Evolutionary conservation across 495 filamentous ascomycete species (phyloP), one percentile per base, ranked within the genome.

Genomic region (Hypoxylon lienhwacheense): DNA sequence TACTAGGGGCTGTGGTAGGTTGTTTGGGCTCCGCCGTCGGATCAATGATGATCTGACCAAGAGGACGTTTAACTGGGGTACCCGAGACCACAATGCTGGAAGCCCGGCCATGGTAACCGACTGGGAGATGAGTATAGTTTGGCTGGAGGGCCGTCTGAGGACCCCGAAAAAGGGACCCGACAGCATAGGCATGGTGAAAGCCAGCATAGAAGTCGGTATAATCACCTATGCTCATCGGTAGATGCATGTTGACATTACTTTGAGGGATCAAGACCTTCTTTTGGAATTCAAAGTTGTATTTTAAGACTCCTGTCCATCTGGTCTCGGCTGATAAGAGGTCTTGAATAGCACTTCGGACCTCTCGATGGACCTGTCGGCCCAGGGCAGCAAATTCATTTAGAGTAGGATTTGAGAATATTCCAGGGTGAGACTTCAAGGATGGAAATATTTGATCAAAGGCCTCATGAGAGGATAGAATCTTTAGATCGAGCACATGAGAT

Each of bases 141-240:
- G 87, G 84, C 69, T 95, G 89, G 12, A 97, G 74, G 0, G 90
- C 89, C 53, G 89, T 87, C 24, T 84, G 77, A 0, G 83, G 78
- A 0, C 90, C 90, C n/a, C 91, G 85, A 75, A 96, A 93, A 43
- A 97, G 73, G 16, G 78, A 77, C 1, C 89, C 86, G n/a, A 87
- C 79, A 47, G 88, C 86, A 73, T 83, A 86, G 29, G 92, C 92
- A 71, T 97, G 92, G 64, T 96, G 85, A 43, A 85, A 71, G 19
- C 92, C 92, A n/a, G 87, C 92, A 71, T 90, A 97, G 75, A 97
- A 97, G 71, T 97, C 92, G 8, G 92, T 95, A 71, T 97, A 97
- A 67, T 97, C 90, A n/a, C 89, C 88, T 46, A 96, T 90, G 24
- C 79, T 77, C 82, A 97, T 84, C 4, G 92, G 92, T 10, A 97